Evolutionary conservation across 2,329 filamentous ascomycete species (phyloP).

Genomic region (Achaetomium macrosporum): DNA sequence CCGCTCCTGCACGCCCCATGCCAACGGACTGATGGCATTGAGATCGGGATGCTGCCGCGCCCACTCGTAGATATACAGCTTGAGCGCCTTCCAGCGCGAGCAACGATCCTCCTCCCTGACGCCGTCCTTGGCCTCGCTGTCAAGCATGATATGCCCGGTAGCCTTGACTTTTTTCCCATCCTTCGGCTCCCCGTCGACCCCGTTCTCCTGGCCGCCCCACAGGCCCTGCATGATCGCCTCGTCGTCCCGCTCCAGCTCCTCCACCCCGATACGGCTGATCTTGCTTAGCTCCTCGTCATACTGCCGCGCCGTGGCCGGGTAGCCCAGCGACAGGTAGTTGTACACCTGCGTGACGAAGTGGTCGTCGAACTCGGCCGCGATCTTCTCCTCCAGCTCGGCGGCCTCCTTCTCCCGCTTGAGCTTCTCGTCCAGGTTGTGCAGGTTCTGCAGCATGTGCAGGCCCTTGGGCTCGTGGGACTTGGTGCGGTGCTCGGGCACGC

Average conservation of each 20-base stretch:
- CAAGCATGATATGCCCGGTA: slow-evolving; percentile 71
- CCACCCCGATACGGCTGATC: slow-evolving; percentile 65
- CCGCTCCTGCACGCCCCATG: slow-evolving; percentile 63
- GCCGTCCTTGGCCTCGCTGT: slow-evolving; percentile 37
- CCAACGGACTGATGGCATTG: slow-evolving; percentile 50
- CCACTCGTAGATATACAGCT: slow-evolving; percentile 83
- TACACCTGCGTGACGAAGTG: slow-evolving; percentile 91
- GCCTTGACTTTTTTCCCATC: slow-evolving; percentile 38
- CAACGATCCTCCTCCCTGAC: slow-evolving; percentile 46
- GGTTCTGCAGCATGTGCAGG: slow-evolving; percentile 45
- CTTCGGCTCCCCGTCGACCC: neutral
- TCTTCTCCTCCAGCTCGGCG: slow-evolving; percentile 48
- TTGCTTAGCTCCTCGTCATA: slow-evolving; percentile 83
- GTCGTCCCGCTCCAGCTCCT: slow-evolving; percentile 69
- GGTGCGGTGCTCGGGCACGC: slow-evolving; percentile 25
- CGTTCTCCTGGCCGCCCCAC: slow-evolving; percentile 13
- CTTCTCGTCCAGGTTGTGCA: slow-evolving; percentile 47
- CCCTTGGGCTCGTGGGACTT: slow-evolving; percentile 34
- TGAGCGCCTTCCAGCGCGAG: slow-evolving; percentile 76
- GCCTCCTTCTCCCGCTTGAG: slow-evolving; percentile 44
- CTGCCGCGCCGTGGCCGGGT: slow-evolving; percentile 73
- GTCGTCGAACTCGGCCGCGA: slow-evolving; percentile 67
- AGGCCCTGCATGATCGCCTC: slow-evolving; percentile 41
- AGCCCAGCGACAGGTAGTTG: slow-evolving; percentile 91
- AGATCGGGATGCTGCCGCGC: slow-evolving; percentile 77